Conservation (phyloP, 1,284 basidiomycete genomes). For the Puccinia triticina region DNA sequence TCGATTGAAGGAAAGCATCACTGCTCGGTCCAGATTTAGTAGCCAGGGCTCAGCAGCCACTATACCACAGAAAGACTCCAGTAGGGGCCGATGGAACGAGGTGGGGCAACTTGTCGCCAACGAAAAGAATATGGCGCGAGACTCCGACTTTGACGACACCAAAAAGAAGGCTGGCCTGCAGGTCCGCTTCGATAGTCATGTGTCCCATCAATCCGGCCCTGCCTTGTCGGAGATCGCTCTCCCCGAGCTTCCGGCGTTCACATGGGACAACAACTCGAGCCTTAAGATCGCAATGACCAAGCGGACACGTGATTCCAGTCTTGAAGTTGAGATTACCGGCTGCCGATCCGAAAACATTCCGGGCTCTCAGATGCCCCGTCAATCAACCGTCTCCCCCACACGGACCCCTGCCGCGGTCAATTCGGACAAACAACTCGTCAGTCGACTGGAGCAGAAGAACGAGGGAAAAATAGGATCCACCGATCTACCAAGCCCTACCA, state of each 20-base stretch:
- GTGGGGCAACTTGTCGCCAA: neutral
- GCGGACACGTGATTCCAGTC: neutral
- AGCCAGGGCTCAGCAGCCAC: neutral
- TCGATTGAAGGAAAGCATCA: slow-evolving; percentile 13
- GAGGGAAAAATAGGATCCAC: neutral
- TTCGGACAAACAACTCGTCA: neutral
- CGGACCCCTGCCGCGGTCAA: neutral
- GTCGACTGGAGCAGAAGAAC: neutral
- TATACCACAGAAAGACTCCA: neutral
- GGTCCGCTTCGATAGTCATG: neutral
- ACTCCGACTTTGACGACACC: neutral
- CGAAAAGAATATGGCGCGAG: neutral
- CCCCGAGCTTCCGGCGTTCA: slow-evolving; percentile 8
- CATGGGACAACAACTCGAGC: slow-evolving; percentile 13
- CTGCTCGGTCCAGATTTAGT: neutral
- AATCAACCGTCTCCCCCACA: neutral
- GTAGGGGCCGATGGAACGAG: slow-evolving; percentile 14
- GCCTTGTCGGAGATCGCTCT: neutral
- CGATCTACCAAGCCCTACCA: neutral
- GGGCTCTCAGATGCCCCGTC: neutral
- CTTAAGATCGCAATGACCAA: slow-evolving; percentile 1
- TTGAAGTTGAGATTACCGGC: slow-evolving; percentile 1
- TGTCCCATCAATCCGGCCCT: neutral
- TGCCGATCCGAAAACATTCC: neutral
- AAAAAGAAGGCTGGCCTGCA: neutral